Base-by-base conservation (phyloP, 495 filamentous ascomycete species). In the Pseudomonodictys pantanalensis region DNA sequence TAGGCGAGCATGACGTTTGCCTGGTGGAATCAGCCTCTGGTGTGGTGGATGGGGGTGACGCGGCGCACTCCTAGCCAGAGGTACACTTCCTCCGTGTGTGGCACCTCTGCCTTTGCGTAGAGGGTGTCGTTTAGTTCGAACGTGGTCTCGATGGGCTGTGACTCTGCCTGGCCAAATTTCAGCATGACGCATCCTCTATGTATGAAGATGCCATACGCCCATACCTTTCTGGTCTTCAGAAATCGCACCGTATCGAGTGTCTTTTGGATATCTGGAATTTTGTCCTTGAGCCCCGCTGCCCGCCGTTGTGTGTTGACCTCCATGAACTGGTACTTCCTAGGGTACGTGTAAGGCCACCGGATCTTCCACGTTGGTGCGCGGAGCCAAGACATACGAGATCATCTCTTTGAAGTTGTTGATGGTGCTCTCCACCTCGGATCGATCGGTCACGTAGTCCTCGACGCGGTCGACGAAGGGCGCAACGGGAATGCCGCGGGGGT, bases 301-400 rank as follows among this genome's bases (percentile, higher is more conserved):
- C 93, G 84, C 46, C 88, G 79, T 67, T 92, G 85, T 24, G 89
- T 89, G 76, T 96, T 97, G 66, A 86, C 79, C 78, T 97, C 91
- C 93, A 98, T 98, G 76, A 97, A 98, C 73, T 97, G 95, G 77
- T 98, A 98, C 79, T 98, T 97, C 52, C 88, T 92, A 38, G 15
- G 30, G 20, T 7, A 5, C 11, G 26, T 20, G 32, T 39, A 24
- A 41, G 47, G 42, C 32, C 12, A 4, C 3, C 12, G 32, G 39
- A 28, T n/a, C 9, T 17, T n/a, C 4, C 5, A 2, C 5, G 2
- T 4, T n/a, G 24, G 15, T 5, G 8, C 15, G 24, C 8, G 2
- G 4, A 22, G 6, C 9, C 11, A 50, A 18, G 1, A 28, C 46
- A 30, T 35, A 72, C 86, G 92, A 91, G 65, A 98, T 97, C 95